Base-by-base conservation (phyloP, 2,329 filamentous ascomycete species). In the Proliferodiscus dingleyae region DNA sequence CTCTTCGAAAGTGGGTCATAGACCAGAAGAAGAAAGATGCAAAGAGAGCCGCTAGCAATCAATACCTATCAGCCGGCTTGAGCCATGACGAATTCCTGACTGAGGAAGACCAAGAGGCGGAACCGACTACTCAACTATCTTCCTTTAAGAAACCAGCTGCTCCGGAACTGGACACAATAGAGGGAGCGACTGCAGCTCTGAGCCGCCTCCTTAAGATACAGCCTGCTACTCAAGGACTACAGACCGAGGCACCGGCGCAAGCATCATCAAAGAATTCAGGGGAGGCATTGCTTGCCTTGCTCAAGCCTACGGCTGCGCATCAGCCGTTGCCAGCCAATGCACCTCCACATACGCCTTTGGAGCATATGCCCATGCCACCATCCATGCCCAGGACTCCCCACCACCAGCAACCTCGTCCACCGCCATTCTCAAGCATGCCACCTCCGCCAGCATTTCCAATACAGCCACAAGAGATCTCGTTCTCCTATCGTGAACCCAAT, bases 1-100 rank as follows among this genome's bases (percentile, higher is more conserved):
- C 82, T 5, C 68, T 98, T 39, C 90, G 89, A 66, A 89, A 88
- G 64, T 97, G 90, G 90, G 89, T 97, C 37, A 72, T 81, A n/a
- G 79, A 85, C 53, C 88, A 95, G 67, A 85, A 80, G 70, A 89
- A 84, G 67, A 73, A 77, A n/a, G 86, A 87, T 56, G 71, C 72
- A 7, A 70, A 71, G 56, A 70, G 69, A 52, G 63, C 66, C 15
- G 57, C 68, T 22, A 70, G 63, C 29, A 65, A 62, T 24, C 64
- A 66, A 11, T 68, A 75, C 24, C 57, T 70, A 4, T 62, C 69
- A 15, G 62, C 68, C 13, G 68, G 71, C 16, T 66, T 72, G 10
- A 68, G 72, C 11, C 65, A 71, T 19, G 77, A 83, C 34, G 79
- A 85, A 50, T 69, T 71, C 29, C 65, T 75, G 41, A 80, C 80